These are phyloP conservation scores for Ambrosia hybrid DNA, from an alignment of 140 eudicot genomes.

Conservation along the genomic window DNA sequence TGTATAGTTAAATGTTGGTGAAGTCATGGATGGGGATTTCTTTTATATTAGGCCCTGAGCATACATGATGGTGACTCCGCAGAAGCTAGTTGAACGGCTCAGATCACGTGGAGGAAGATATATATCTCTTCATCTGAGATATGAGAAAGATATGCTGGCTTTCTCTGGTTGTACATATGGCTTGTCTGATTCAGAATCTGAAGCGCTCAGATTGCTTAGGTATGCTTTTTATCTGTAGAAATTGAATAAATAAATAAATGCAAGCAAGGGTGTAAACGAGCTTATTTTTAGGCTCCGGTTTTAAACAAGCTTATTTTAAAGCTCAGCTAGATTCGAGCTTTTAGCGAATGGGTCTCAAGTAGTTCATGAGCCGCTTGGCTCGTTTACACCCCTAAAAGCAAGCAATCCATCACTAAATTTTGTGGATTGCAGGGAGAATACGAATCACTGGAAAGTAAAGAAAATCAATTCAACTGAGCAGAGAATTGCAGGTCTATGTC, in stretches of 20 bases:
- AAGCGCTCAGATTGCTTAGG: conserved; percentile 78
- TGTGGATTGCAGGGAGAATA: conserved; percentile 56
- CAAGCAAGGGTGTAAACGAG: too few relatives aligned
- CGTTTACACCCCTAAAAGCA: background rate
- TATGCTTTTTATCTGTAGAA: conserved; percentile 17
- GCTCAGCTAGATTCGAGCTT: too few relatives aligned
- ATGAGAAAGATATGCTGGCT: conserved; percentile 95
- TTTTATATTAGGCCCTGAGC: conserved; percentile 75
- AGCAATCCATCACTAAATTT: background rate
- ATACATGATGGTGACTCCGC: conserved; percentile 81
- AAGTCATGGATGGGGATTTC: conserved; percentile 56
- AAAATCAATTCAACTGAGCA: conserved; percentile 83
- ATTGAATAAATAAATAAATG: background rate
- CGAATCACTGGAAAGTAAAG: conserved; percentile 91
- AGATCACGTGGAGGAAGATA: conserved; percentile 63
- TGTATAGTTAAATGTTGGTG: conserved; percentile 26
- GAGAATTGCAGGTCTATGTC: conserved; percentile 80
- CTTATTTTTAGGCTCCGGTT: background rate
- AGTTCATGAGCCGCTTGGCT: too few relatives aligned
- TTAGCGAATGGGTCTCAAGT: too few relatives aligned
- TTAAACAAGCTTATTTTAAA: too few relatives aligned
- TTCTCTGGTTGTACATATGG: conserved; percentile 96
- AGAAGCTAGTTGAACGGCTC: conserved; percentile 95
- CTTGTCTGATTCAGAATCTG: conserved; percentile 68
- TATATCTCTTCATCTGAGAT: conserved; percentile 87